Percentiles rank a stretch among this genome's conserved stretches.
Evolutionary conservation across 768 basidiomycete species (phyloP).

Genomic region (Boletus reticuloceps): DNA sequence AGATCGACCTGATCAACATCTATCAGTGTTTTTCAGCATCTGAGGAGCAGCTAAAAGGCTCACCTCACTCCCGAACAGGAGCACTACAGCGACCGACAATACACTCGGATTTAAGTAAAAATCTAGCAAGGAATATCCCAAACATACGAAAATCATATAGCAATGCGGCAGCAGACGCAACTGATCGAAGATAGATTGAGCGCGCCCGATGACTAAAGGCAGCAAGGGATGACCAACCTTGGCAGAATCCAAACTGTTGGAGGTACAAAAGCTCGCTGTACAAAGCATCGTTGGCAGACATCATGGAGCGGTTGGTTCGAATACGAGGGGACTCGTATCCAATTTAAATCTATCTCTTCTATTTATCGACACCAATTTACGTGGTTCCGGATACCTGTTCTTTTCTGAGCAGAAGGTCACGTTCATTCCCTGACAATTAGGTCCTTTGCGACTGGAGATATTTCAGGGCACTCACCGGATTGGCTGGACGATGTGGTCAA

Average conservation of each 20-base stretch:
- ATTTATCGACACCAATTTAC: background rate
- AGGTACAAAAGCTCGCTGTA: constrained; percentile 1
- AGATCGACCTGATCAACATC: constrained; percentile 11
- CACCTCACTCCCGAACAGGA: constrained; percentile 12
- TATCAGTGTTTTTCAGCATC: background rate
- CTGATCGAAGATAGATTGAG: constrained; percentile 1
- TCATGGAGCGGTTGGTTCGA: background rate
- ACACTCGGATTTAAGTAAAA: background rate
- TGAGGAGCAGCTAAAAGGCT: background rate
- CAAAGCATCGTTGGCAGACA: background rate
- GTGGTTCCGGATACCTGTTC: background rate
- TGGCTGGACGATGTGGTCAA: background rate
- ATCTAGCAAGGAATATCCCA: background rate
- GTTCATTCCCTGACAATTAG: background rate
- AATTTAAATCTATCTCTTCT: background rate
- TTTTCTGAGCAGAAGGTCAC: background rate
- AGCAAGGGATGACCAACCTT: constrained; percentile 2
- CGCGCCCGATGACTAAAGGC: background rate
- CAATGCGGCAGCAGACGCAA: constrained; percentile 8
- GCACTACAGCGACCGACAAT: constrained; percentile 3
- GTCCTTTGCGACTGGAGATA: no score
- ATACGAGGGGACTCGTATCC: background rate
- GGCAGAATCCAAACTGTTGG: constrained; percentile 4
- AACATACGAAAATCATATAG: constrained; percentile 17
- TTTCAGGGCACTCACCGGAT: background rate